Evolutionary conservation across 805 yeast genomes (phyloP), one percentile per base, ranked within the genome.

Genomic region (Kazachstania psychrophila): DNA sequence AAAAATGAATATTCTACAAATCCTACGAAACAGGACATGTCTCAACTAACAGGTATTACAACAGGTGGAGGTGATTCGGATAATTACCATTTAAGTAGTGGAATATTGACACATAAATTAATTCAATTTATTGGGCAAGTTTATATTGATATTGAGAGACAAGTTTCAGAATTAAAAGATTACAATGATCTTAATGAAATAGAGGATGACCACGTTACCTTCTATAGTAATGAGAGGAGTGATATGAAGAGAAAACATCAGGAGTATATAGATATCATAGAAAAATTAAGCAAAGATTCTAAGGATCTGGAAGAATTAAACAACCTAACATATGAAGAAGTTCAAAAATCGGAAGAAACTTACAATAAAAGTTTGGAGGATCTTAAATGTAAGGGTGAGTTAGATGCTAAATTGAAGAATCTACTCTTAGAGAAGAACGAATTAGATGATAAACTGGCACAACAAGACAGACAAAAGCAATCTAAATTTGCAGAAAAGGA

Each of bases 1-100:
- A 72, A 73, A 44, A 75, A 72, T 60, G 77, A 76, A 41, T 83
- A 83, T 51, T 68, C 81, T 6, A 68, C 79, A 18, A 82, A 82
- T 48, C 88, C 92, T 1, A 56, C 79, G 29, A 71, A 68, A 31
- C 75, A 72, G 44, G 69, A 69, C 38, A 66, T 64, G 54, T 66
- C 69, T 22, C 60, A 59, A 28, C 52, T 72, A 34, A 64, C 69
- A 12, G 82, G 81, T 10, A 72, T 76, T 6, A 57, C 69, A 13
- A 61, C 68, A 19, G 64, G 66, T 22, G 58, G 58, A 18, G 46
- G 54, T 2, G 52, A 65, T 14, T 61, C 65, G 11, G 57, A 51
- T 1, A 57, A 64, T 27, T 60, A 60, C 42, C 54, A 51, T 38
- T 36, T 54, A 31, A 47, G 52, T 12, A 55, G 63, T 29, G 68